Evolutionary conservation across 306 rosid species (phyloP).

Genomic region (Inga oerstediana): DNA sequence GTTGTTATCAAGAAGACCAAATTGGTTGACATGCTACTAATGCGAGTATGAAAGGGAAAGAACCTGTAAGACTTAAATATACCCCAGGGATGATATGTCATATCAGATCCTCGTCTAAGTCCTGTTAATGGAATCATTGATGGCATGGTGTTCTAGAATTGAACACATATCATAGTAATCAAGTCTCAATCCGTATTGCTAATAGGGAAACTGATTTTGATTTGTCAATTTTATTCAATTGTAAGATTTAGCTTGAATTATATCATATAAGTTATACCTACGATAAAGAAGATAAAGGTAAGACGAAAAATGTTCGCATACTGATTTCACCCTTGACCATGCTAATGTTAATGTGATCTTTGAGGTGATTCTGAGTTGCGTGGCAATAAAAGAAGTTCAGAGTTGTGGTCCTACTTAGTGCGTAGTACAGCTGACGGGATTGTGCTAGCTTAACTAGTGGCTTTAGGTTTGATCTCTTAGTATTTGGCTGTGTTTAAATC

Average conservation of each 20-base stretch:
- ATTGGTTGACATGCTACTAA: not conserved
- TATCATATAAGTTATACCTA: not conserved
- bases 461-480: not conserved
- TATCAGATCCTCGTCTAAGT: not conserved
- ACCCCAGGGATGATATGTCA: not conserved
- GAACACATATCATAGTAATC: not conserved
- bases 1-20: not conserved
- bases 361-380: not conserved
- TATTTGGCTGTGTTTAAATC: not conserved
- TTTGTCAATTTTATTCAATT: not conserved
- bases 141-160: not conserved
- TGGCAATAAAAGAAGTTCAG: not conserved
- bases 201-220: not conserved
- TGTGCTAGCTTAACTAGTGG: not conserved
- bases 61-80: not conserved
- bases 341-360: not conserved
- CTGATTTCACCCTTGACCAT: not conserved
- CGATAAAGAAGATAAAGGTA: not conserved
- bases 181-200: not conserved
- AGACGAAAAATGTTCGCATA: not conserved
- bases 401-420: not conserved
- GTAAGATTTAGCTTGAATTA: not conserved
- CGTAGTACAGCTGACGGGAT: not conserved
- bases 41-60: not conserved
- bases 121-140: constrained; percentile 8